Evolutionary conservation across 2,329 filamentous ascomycete genomes (phyloP).

Genomic region (Colletotrichum filicis): DNA sequence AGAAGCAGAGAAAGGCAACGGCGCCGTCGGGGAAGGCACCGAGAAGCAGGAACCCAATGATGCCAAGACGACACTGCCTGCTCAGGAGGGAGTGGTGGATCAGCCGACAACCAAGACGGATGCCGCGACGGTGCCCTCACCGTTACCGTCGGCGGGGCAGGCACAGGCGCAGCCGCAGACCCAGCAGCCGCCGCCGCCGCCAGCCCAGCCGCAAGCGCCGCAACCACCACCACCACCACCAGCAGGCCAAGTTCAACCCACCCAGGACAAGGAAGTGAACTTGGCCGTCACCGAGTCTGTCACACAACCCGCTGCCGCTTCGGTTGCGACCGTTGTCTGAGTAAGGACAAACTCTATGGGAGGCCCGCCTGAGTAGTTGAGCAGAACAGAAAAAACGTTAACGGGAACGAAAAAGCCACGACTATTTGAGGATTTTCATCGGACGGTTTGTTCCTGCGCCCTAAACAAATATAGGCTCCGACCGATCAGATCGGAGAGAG

Average conservation of each 20-base stretch:
- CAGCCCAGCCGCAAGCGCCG: conserved; percentile 3
- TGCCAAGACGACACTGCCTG: conserved; percentile 27
- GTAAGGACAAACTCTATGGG: background rate
- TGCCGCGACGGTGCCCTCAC: background rate
- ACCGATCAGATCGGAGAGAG: conserved; percentile 24
- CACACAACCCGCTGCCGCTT: conserved; percentile 1
- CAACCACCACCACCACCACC: background rate
- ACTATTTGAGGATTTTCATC: background rate
- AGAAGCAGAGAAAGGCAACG: background rate
- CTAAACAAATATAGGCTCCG: conserved; percentile 15
- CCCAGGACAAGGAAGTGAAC: conserved; percentile 14
- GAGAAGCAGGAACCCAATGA: conserved; percentile 31
- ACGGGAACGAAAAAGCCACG: background rate
- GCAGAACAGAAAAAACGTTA: background rate
- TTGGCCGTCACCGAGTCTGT: conserved; percentile 7
- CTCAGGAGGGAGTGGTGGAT: background rate
- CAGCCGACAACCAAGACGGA: background rate
- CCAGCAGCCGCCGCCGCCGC: background rate
- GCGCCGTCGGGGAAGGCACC: conserved; percentile 34
- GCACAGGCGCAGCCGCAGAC: conserved; percentile 1
- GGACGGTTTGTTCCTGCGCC: background rate
- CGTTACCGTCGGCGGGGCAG: conserved; percentile 17
- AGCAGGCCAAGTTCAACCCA: background rate
- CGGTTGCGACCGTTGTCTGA: conserved; percentile 20
- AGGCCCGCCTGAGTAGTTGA: conserved; percentile 13